Conservation (phyloP, 108 stramenopile genomes). For the Mayamaea pseudoterrestris region DNA sequence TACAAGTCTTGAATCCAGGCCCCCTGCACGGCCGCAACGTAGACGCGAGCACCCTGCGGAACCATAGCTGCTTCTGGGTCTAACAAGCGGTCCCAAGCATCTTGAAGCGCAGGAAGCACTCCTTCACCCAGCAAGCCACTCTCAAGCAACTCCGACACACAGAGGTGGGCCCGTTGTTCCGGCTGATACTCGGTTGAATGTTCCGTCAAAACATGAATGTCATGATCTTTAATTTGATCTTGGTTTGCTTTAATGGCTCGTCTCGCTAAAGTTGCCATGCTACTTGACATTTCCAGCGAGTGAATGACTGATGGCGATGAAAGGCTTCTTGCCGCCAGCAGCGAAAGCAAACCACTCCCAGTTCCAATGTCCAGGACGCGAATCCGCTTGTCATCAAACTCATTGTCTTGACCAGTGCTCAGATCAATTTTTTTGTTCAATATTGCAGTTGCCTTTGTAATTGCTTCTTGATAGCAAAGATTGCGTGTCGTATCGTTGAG, state of each 20-base stretch:
- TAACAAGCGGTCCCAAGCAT: slow-evolving; percentile 56
- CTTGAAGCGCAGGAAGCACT: slow-evolving; percentile 54
- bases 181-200: slow-evolving; percentile 52
- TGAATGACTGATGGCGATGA: slow-evolving; percentile 14
- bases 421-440: not conserved
- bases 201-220: slow-evolving; percentile 32
- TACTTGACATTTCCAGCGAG: slow-evolving; percentile 66
- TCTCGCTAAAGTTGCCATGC: slow-evolving; percentile 58
- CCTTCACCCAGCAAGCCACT: slow-evolving; percentile 73
- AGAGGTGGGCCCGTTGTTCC: slow-evolving; percentile 20
- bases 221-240: slow-evolving; percentile 25
- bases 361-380: slow-evolving; percentile 66
- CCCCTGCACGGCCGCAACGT: slow-evolving; percentile 36
- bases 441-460: slow-evolving; percentile 28
- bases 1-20: slow-evolving; percentile 4
- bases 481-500: slow-evolving; percentile 66
- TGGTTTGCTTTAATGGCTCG: slow-evolving; percentile 25
- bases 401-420: not conserved
- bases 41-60: slow-evolving; percentile 52
- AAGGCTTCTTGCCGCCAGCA: slow-evolving; percentile 32
- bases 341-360: slow-evolving; percentile 65
- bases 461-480: slow-evolving; percentile 41
- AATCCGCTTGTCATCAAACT: slow-evolving; percentile 9
- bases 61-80: slow-evolving; percentile 40
- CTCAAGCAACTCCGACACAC: slow-evolving; percentile 76